Conservation (phyloP, 169 alveolate species). For the Theileria orientalis region DNA sequence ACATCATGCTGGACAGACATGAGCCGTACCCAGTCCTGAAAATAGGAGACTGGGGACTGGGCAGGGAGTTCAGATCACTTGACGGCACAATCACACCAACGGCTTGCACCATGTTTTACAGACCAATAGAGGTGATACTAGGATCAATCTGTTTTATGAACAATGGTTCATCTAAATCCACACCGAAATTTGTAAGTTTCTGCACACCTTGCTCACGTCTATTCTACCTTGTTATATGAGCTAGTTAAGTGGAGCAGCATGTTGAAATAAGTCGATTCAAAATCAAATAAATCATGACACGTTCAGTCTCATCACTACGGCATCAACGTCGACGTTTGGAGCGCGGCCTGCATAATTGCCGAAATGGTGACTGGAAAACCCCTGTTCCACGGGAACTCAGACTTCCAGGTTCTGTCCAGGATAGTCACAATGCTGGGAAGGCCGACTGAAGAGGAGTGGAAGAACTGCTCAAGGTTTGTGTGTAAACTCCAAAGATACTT, state of each 20-base stretch:
- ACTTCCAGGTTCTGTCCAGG: conserved; percentile 77
- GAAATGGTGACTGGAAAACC: conserved; percentile 85
- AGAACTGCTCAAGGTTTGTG: conserved; percentile 73
- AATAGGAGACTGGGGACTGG: conserved; percentile 89
- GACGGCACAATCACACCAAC: conserved; percentile 86
- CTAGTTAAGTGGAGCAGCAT: background rate
- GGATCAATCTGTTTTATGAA: conserved; percentile 24
- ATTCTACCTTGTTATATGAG: too few relatives aligned
- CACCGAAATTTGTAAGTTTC: conserved; percentile 24
- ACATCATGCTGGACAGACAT: conserved; percentile 80
- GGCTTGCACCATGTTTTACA: conserved; percentile 84
- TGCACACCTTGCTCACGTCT: too few relatives aligned
- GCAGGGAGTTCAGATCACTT: conserved; percentile 79
- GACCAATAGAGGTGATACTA: conserved; percentile 82
- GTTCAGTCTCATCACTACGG: conserved; percentile 71
- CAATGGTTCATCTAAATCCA: background rate
- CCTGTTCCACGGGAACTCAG: conserved; percentile 85
- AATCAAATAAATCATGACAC: background rate
- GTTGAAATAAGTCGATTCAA: background rate
- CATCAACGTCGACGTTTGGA: conserved; percentile 83
- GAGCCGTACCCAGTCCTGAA: conserved; percentile 72
- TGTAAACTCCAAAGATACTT: background rate
- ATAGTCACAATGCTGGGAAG: conserved; percentile 80
- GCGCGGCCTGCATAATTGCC: conserved; percentile 87
- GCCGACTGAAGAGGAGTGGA: conserved; percentile 84